Base-by-base conservation (phyloP, 2,329 filamentous ascomycete species). In the Scolecobasidium constrictum region DNA sequence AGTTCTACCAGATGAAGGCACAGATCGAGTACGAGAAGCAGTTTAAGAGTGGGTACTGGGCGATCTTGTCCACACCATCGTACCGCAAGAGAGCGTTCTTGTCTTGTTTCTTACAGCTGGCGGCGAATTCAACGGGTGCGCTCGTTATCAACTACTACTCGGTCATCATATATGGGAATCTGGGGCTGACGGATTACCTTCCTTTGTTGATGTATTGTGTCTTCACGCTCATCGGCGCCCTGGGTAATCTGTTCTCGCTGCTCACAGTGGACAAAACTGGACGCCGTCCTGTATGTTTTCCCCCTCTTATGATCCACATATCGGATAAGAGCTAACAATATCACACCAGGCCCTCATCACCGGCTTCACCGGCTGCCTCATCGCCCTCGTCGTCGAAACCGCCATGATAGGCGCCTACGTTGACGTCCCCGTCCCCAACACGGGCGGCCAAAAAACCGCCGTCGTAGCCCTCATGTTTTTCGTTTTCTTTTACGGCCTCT, bases 111-210 rank as follows among this genome's bases (percentile, higher is more conserved):
- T 35, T 54, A 13, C 53, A 54, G 42, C 52, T 49, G 40, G 53
- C 49, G 5, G 53, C 53, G 11, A 53, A 54, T 35, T 48, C 48
- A 1, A 54, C 53, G 5, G 52, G 52, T 1, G 50, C 40, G 1
- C 40, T 56, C 4, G 50, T 53, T 5, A 54, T 55, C 38, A 55
- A 52, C 33, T 50, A 53, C 46, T 55, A 54, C 40, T 50, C 47
- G 9, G 49, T 54, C 16, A 53, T 55, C 19, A 51, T 56, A 19
- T 56, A 53, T 34, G 44, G 38, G 13, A 54, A 53, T 34, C 38
- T 53, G 5, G 52, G 53, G 2, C 38, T 53, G 19, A 52, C 35
- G 13, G 47, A 41, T 2, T 52, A 50, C 41, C 9, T 53, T 17
- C 52, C 51, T 3, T 43, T 56, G 4, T 45, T 56, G 16, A 50